Evolutionary conservation across 164 flowering plant species (phyloP).

Genomic region (Chloranthus sessilifolius): DNA sequence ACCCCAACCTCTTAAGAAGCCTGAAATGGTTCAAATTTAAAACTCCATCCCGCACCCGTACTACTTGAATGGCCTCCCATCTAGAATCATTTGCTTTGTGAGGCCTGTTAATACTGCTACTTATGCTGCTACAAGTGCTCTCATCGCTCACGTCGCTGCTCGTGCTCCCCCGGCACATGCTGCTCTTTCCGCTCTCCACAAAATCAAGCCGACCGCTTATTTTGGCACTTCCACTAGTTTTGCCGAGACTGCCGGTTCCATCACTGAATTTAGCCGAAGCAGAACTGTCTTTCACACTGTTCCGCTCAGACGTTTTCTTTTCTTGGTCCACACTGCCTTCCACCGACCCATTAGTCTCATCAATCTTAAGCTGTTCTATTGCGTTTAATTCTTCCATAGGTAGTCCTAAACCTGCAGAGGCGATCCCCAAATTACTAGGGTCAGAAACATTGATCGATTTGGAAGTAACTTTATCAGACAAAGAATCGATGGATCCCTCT

Average conservation of each 20-base stretch:
- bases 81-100: conserved; percentile 80
- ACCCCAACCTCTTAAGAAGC: conserved; percentile 73
- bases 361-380: conserved; percentile 6
- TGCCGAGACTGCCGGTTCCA: conserved; percentile 52
- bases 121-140: conserved; percentile 78
- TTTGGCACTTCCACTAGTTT: conserved; percentile 69
- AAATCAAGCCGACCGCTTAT: conserved; percentile 53
- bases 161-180: conserved; percentile 77
- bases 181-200: conserved; percentile 81
- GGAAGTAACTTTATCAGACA: conserved; percentile 14
- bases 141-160: conserved; percentile 89
- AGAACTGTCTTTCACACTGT: conserved; percentile 52
- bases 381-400: conserved; percentile 4
- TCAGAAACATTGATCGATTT: neutral
- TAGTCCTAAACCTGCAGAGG: neutral
- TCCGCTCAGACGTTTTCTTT: conserved; percentile 44
- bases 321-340: conserved; percentile 43
- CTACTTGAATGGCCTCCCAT: conserved; percentile 88
- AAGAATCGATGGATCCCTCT: conserved; percentile 20
- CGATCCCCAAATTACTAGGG: neutral
- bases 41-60: conserved; percentile 60
- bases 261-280: conserved; percentile 69
- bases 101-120: conserved; percentile 71
- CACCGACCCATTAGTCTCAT: conserved; percentile 25
- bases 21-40: conserved; percentile 79